Evolutionary conservation across 2,329 filamentous ascomycete genomes (phyloP).

Genomic region (Tolypocladium nubicola): DNA sequence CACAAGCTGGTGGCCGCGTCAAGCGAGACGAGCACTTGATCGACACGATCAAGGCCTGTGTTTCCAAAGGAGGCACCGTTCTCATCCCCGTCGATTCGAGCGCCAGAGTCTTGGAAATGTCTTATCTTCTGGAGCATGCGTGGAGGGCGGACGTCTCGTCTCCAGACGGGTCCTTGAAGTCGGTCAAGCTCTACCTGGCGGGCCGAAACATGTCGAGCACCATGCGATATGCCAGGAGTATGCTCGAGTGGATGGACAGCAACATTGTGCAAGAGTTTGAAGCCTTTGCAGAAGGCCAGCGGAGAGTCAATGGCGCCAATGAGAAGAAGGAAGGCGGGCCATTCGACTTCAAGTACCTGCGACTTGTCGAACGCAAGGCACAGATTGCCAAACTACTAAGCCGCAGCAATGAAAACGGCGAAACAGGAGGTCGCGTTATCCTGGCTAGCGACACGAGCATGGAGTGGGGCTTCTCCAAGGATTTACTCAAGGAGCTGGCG

Average conservation of each 20-base stretch:
- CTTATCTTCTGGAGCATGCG: conserved; percentile 84
- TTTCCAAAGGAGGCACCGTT: conserved; percentile 77
- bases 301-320: conserved; percentile 32
- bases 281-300: conserved; percentile 46
- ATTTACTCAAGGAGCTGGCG: conserved; percentile 64
- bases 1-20: conserved; percentile 60
- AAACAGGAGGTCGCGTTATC: conserved; percentile 58
- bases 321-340: conserved; percentile 55
- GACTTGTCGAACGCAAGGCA: conserved; percentile 69
- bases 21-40: conserved; percentile 81
- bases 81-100: conserved; percentile 92
- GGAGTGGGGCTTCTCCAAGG: conserved; percentile 90
- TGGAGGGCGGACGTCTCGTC: conserved; percentile 61
- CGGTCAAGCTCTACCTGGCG: conserved; percentile 65
- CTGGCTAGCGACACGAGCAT: conserved; percentile 82
- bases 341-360: conserved; percentile 83
- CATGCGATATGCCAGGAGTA: conserved; percentile 82
- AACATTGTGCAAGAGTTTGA: conserved; percentile 89
- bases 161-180: conserved; percentile 38
- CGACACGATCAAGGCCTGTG: conserved; percentile 68
- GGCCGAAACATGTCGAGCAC: conserved; percentile 80
- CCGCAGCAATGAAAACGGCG: conserved; percentile 29
- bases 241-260: conserved; percentile 99
- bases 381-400: conserved; percentile 63
- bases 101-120: conserved; percentile 83